Evolutionary conservation across 73 alveolate genomes (phyloP).

Genomic region (Uronychia binucleata): DNA sequence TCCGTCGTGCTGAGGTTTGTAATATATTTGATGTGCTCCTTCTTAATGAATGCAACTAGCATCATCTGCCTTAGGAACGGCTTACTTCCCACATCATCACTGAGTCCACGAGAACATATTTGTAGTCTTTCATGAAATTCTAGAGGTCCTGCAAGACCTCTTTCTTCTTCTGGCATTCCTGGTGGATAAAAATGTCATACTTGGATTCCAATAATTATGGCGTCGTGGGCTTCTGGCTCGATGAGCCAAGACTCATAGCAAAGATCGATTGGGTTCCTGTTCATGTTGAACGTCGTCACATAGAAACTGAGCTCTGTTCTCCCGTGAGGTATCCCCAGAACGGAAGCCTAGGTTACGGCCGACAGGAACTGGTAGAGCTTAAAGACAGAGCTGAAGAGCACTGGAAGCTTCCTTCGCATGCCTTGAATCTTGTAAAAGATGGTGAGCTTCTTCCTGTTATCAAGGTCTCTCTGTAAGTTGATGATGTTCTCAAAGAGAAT

Average conservation of each 20-base stretch:
- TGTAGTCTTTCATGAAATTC: constrained; percentile 9
- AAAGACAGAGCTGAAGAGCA: constrained; percentile 38
- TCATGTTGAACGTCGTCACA: constrained; percentile 36
- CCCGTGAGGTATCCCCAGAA: neutral
- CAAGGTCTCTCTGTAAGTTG: neutral
- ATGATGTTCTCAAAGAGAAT: neutral
- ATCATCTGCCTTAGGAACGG: constrained; percentile 8
- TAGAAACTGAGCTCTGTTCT: constrained; percentile 6
- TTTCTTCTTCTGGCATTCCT: constrained; percentile 33
- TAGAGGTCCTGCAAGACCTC: constrained; percentile 16
- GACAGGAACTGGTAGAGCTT: constrained; percentile 22
- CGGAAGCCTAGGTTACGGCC: neutral
- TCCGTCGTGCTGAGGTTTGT: constrained; percentile 9
- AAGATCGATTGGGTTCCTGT: constrained; percentile 17
- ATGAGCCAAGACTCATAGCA: neutral
- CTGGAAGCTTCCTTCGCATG: neutral
- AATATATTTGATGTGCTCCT: constrained; percentile 14
- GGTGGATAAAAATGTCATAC: too few relatives aligned
- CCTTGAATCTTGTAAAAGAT: neutral
- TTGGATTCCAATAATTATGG: constrained; percentile 30
- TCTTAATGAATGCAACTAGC: constrained; percentile 21
- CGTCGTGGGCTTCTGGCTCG: constrained; percentile 21
- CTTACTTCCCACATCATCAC: constrained; percentile 47
- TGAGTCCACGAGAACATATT: neutral
- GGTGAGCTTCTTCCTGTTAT: neutral